Base-by-base conservation (phyloP, 2,329 filamentous ascomycete species). In the Intubia oerlemansii region DNA sequence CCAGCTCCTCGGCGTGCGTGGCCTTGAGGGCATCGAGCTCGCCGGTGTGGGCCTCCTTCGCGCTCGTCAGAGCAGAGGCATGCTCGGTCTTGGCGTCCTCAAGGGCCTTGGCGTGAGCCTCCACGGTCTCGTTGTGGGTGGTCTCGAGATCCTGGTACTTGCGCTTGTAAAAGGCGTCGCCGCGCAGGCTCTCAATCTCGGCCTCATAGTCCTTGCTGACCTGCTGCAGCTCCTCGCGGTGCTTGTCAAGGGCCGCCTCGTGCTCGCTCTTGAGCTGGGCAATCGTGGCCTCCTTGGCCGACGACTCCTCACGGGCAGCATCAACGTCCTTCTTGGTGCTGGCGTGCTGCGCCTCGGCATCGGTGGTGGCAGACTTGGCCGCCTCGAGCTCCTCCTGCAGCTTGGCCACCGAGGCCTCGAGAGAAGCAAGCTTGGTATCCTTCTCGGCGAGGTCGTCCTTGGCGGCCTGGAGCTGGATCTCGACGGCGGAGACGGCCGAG, bases 101-200 rank as follows among this genome's bases (percentile, higher is more conserved):
- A 9, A 63, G 45, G 9, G 53, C 53, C 35, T 51, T 48, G 22
- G 44, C 36, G 29, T 65, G 36, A 3, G 32, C 32, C 21, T 33
- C 31, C 6, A 25, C 17, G 5, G 63, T 50, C 38, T 66, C 62
- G 9, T 52, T 53, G 44, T 72, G 60, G 44, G 69, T 58, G 5
- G 44, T 45, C 42, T 71, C 64, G 5, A 74, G 54, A 21, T 66
- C 62, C 33, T 68, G 57, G 35, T 64, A 72, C 45, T 70, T 66
- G 37, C 62, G 60, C 50, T 68, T 70, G 48, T 69, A 68, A 43
- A 63, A 63, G 10, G 67, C 66, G 36, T 73, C 66, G 14, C 65
- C 66, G 32, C 61, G 59, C 11, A 72, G 57, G 32, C 60, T 61
- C 41, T 72, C 66, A 30, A 74, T 71, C 44, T 73, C 66, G n/a